Conservation (phyloP, 2,329 filamentous ascomycete species). For the Nigrospora oryzae region DNA sequence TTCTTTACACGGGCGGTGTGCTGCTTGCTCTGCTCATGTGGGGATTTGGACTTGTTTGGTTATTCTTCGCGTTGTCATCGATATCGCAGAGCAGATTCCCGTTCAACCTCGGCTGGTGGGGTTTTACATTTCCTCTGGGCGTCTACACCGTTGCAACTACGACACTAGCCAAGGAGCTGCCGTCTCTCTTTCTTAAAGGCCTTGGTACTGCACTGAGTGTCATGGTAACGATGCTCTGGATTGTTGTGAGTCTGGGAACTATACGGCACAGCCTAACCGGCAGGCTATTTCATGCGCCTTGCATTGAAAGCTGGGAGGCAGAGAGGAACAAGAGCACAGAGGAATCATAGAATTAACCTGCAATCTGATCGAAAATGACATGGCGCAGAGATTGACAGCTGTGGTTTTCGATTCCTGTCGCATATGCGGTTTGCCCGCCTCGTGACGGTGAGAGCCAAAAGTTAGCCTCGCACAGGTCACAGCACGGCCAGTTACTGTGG, state of each 20-base stretch:
- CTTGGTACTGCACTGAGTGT: not conserved
- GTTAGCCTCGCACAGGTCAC: too few species aligned
- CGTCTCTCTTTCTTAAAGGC: not conserved
- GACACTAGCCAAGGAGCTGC: not conserved
- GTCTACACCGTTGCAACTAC: constrained; percentile 19
- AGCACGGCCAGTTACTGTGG: too few species aligned
- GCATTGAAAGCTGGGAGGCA: not conserved
- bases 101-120: constrained; percentile 30
- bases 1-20: constrained; percentile 46
- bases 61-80: constrained; percentile 20
- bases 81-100: constrained; percentile 23
- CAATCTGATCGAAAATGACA: too few species aligned
- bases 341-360: too few species aligned
- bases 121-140: constrained; percentile 28
- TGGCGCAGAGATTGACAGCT: too few species aligned
- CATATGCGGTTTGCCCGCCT: too few species aligned
- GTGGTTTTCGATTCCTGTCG: too few species aligned
- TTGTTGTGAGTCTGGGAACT: not conserved
- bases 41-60: constrained; percentile 24
- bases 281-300: not conserved
- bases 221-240: not conserved
- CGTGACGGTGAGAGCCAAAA: too few species aligned
- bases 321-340: not conserved
- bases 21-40: constrained; percentile 22
- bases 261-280: not conserved